Base-by-base conservation (phyloP, 345 rosid genomes). In the Melaleuca alternifolia region DNA sequence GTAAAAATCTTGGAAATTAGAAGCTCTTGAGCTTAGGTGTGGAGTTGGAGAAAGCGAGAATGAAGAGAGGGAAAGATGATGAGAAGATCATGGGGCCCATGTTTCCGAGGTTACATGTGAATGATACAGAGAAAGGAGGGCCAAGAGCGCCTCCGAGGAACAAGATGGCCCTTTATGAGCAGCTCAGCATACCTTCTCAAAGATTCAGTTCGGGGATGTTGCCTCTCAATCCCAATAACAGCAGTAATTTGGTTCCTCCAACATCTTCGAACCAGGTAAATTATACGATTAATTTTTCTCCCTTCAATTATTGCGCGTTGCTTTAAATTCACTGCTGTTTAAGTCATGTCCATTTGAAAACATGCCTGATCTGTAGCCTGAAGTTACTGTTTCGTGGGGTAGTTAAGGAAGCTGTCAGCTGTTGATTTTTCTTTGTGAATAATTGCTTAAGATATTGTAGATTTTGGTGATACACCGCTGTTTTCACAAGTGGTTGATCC, bases 141-240 rank as follows among this genome's bases (percentile, higher is more conserved):
- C 98, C 98, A 15, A 95, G 98, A 90, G 98, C 96, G n/a, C 99
- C 99, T 86, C 98, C 99, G 33, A 92, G 99, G 93, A 97, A 96
- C 89, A 97, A 97, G 96, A 97, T 97, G 99, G 99, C 99, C 56
- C 99, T 95, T 50, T 97, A 97, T 87, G 99, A 96, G 90, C 99
- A 95, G 88, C 97, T 97, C 50, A 93, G 94, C 85, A 92, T 93
- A 65, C 98, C 99, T 87, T 93, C 98, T 88, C 98, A 95, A 88
- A 94, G 97, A 89, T 93, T 94, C 87, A 90, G 84, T 85, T 89
- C 89, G 54, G 94, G 92, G 24, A 84, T 87, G 26, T 84, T 86
- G 86, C 86, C 95, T 87, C 88, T 7, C 86, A 93, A 76, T 51
- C 65, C 91, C 7, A 90, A 90, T 82, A 90, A 88, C 18, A 33